Evolutionary conservation across 305 asterid genomes (phyloP), one percentile per base, ranked within the genome.

Genomic region (Solanum hybrid): DNA sequence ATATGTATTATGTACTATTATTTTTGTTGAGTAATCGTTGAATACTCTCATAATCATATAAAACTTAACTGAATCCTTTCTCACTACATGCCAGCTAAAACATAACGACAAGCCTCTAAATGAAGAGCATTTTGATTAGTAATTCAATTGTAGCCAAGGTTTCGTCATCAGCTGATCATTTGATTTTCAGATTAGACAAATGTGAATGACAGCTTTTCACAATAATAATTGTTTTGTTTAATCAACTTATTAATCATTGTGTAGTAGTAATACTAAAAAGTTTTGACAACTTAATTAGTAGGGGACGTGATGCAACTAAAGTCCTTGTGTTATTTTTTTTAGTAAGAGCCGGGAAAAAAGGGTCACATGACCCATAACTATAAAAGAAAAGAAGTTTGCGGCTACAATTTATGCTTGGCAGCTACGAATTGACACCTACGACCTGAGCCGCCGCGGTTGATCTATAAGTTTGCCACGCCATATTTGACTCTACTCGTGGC

Each of bases 391-490:
- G 20, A 26, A 6, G 11, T 26, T 81, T 5, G 29, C 89, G 22
- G 51, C 90, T 85, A 77, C 90, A 60, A 82, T 8, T 31, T 10
- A 38, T 38, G 87, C 46, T 76, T 29, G 14, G 22, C 27, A 85
- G 56, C 87, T 51, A 89, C 90, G 91, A 90, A 88, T 89, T 36
- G 81, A 71, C 85, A 36, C 88, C 88, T 71, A 87, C 85, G 77
- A 89, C 51, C 87, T 89, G 89, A 91, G 91, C 90, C 87, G 88
- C 92, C 91, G 89, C 91, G 73, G 16, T 37, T 24, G 17, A 82
- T 82, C 5, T 46, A 5, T 17, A 3, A 46, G 27, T 17, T 4
- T 37, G 91, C 89, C 91, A 92, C 91, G 90, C 89, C 91, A 80
- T 32, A 13, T 13, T 13, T 29, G 73, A 29, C 64, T 8, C 27